These are phyloP conservation scores for Chlorella sorokiniana DNA, from an alignment of 139 green algal genomes.

Conservation along the genomic window DNA sequence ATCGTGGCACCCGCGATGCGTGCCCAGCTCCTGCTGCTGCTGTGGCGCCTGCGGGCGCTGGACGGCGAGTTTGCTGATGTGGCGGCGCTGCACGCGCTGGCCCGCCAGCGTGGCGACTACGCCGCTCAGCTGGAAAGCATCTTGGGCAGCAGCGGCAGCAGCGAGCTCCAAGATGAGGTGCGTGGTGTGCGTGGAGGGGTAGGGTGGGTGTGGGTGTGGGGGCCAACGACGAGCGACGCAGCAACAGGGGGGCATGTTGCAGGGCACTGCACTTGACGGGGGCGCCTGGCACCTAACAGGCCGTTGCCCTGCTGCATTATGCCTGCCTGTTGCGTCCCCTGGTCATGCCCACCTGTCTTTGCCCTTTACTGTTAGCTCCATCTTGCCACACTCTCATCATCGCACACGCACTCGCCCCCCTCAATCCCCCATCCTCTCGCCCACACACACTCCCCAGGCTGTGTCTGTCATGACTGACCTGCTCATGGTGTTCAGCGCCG, in stretches of 20 bases:
- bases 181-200: not conserved
- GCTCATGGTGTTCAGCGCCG: constrained; percentile 23
- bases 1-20: not conserved
- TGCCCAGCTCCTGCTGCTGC: constrained; percentile 22
- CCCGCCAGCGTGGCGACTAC: not conserved
- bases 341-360: too few relatives aligned
- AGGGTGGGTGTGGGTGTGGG: too few relatives aligned
- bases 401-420: not conserved
- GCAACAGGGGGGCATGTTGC: too few relatives aligned
- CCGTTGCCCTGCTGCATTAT: too few relatives aligned
- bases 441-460: too few relatives aligned
- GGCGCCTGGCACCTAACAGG: too few relatives aligned
- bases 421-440: not conserved
- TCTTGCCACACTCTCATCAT: too few relatives aligned
- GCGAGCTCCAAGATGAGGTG: constrained; percentile 9
- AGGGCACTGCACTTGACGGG: too few relatives aligned
- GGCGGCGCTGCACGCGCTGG: constrained; percentile 10
- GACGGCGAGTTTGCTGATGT: constrained; percentile 10
- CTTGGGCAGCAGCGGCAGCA: not conserved
- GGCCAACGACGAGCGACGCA: too few relatives aligned
- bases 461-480: constrained; percentile 23
- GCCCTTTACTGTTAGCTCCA: too few relatives aligned
- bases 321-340: too few relatives aligned
- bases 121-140: constrained; percentile 22
- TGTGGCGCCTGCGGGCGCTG: constrained; percentile 16